phyloP scores from a whole-genome alignment of 2,329 filamentous ascomycete species.

The Cercospora sp. region DNA sequence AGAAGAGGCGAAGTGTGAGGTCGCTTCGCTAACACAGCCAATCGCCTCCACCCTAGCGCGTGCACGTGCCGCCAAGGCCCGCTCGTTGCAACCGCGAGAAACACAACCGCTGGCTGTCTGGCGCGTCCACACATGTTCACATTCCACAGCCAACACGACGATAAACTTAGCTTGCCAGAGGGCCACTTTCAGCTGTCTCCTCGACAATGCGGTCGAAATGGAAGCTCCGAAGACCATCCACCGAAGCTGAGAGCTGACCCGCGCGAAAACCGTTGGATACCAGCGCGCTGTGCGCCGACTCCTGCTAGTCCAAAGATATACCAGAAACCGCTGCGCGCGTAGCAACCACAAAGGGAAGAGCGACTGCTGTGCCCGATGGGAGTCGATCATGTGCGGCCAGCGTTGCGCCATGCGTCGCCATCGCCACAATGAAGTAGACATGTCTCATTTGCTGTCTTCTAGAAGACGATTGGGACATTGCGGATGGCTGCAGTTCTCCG shows the following conservation, averaged over 20 bases:
- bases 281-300: not conserved
- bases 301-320: conserved; percentile 2
- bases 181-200: not conserved
- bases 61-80: conserved; percentile 14
- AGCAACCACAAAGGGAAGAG: conserved; percentile 3
- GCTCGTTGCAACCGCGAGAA: not conserved
- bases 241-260: conserved; percentile 7
- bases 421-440: conserved; percentile 23
- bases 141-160: conserved; percentile 27
- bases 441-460: conserved; percentile 36
- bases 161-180: conserved; percentile 14
- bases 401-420: conserved; percentile 24
- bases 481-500: conserved; percentile 34
- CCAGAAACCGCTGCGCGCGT: not conserved
- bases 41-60: conserved; percentile 9
- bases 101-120: conserved; percentile 12
- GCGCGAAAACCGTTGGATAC: conserved; percentile 11
- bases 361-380: conserved; percentile 5
- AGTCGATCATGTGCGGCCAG: conserved; percentile 21
- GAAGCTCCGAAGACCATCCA: conserved; percentile 10
- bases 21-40: conserved; percentile 12
- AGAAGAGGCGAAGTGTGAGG: conserved; percentile 16
- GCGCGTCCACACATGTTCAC: conserved; percentile 17
- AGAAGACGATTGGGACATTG: conserved; percentile 30
- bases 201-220: conserved; percentile 10